These are phyloP conservation scores for Niebla homalea DNA, from an alignment of 495 filamentous ascomycete species.

Conservation along the genomic window DNA sequence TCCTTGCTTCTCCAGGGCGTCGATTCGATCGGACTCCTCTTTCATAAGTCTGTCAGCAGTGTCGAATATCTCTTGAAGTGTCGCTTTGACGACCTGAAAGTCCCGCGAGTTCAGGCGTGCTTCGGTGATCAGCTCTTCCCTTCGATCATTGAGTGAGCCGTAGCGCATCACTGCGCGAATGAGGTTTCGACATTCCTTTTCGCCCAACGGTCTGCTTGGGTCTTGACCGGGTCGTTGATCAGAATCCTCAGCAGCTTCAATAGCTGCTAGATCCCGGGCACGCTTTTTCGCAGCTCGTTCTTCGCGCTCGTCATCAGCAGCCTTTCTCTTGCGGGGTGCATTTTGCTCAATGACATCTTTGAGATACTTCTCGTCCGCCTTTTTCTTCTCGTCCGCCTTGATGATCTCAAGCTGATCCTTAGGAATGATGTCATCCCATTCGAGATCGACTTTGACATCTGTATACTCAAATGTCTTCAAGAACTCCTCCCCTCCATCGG, in stretches of 20 bases:
- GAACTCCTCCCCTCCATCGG: conserved; percentile 87
- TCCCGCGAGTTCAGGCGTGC: conserved; percentile 73
- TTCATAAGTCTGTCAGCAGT: conserved; percentile 54
- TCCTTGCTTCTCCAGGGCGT: conserved; percentile 51
- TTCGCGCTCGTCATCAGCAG: conserved; percentile 56
- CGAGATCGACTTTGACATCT: conserved; percentile 85
- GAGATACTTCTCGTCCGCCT: conserved; percentile 70
- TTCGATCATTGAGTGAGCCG: conserved; percentile 73
- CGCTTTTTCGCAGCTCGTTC: conserved; percentile 89
- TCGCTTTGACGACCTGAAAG: conserved; percentile 54
- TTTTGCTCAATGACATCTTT: conserved; percentile 73
- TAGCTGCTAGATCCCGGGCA: conserved; percentile 52
- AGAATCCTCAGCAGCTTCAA: conserved; percentile 35
- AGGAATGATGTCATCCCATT: conserved; percentile 97
- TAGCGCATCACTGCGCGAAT: conserved; percentile 77
- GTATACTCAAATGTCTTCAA: conserved; percentile 78
- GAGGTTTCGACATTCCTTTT: conserved; percentile 84
- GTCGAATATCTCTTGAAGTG: conserved; percentile 58
- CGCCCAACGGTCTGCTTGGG: conserved; percentile 71
- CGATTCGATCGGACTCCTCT: conserved; percentile 49
- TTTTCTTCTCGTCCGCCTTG: conserved; percentile 75
- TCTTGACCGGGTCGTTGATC: conserved; percentile 53
- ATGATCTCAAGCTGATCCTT: conserved; percentile 79
- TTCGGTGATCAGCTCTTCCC: conserved; percentile 73
- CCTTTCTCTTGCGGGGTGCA: conserved; percentile 71